Evolutionary conservation across 768 basidiomycete species (phyloP), one percentile per base, ranked within the genome.

Genomic region (Mycena venus): DNA sequence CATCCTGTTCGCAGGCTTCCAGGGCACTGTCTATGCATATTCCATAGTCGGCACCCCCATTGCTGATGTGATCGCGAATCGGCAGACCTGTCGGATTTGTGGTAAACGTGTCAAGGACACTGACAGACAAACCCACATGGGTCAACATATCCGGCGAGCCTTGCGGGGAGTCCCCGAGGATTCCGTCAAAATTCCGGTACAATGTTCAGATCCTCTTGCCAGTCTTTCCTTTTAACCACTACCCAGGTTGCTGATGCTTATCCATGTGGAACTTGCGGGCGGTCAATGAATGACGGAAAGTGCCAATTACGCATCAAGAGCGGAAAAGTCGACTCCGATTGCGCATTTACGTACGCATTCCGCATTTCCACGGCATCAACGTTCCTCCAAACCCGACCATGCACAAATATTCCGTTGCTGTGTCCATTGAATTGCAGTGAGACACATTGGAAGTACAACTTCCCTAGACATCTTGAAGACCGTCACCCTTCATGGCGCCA

Each of bases 381-480:
- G 21, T 47, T 44, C 19, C 42, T 23, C 29, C 31, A 59, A 3
- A 60, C 34, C 11, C 53, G 56, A 3, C 68, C 68, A 25, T 69
- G 68, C 27, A 69, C 68, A 1, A 69, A 69, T 42, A 17, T 58
- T 4, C 67, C 67, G 7, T 4, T 68, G 3, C 32, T 27, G 7
- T 68, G 67, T 36, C 31, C 53, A 2, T 31, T 68, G 19, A 31
- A 34, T 19, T 68, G 67, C 34, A 29, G 32, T 1, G 4, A 68
- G 36, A 68, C 29, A 10, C 53, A 68, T n/a, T 68, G 67, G 67
- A 68, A 68, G 21, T 68, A 68, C 38, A 68, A 68, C n/a, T 68
- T 58, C n/a, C 49, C 38, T 21, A 34, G 21, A 21, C 67, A 68
- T 38, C 25, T 68, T 14, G 14, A 56, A 21, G 34, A 25, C 21